Evolutionary conservation across 805 yeast species (phyloP).

Genomic region (Metschnikowia peoriensis): DNA sequence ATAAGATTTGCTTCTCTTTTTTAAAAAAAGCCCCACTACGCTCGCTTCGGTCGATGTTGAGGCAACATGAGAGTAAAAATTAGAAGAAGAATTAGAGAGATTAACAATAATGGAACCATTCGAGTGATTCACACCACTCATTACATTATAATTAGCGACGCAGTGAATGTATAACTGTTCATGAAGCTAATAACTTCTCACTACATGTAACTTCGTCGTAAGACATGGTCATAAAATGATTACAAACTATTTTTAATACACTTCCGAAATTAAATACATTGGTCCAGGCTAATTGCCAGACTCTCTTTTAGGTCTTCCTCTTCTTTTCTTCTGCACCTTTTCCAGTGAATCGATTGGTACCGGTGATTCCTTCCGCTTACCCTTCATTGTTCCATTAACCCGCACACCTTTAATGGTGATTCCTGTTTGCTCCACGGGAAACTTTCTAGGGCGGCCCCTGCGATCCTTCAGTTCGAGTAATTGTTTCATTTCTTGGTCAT

Average conservation of each 20-base stretch:
- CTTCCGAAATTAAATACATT: not conserved
- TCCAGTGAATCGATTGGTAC: constrained; percentile 2
- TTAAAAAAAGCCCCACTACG: no score
- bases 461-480: constrained; percentile 41
- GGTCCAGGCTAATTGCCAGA: not conserved
- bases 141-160: no score
- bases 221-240: not conserved
- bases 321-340: constrained; percentile 9
- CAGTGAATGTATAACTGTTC: no score
- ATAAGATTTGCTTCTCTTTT: no score
- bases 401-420: constrained; percentile 43
- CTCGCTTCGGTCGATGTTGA: no score
- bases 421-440: constrained; percentile 46
- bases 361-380: constrained; percentile 5
- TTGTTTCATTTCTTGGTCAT: constrained; percentile 21
- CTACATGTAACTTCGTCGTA: no score
- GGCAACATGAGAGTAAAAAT: no score
- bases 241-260: not conserved
- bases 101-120: no score
- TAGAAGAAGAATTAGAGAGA: no score
- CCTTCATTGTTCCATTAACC: constrained; percentile 33
- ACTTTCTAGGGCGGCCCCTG: constrained; percentile 52
- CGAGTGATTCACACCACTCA: no score
- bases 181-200: no score
- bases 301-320: constrained; percentile 15